A percentile compares a stretch with the other conserved stretches of the same genome.
Conservation (phyloP, 192 early-diverging fungal genomes). For the Coemansia guatemalensis region DNA sequence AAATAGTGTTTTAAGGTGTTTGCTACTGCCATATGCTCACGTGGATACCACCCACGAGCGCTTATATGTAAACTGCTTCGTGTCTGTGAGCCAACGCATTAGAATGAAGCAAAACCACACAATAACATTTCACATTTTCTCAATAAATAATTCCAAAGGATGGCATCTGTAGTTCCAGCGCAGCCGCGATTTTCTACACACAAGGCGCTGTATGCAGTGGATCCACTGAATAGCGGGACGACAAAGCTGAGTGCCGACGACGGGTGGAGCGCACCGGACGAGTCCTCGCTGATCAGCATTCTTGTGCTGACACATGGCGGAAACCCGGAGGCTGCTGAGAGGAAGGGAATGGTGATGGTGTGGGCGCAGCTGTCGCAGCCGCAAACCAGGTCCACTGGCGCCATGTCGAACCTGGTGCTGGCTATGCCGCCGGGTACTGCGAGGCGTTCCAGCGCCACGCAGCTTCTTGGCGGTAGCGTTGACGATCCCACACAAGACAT, state of each 20-base stretch:
- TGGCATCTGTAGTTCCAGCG: constrained; percentile 28
- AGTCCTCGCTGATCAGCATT: constrained; percentile 30
- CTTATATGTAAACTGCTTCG: too few species aligned
- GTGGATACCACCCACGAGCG: constrained; percentile 9
- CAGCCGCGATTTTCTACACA: constrained; percentile 31
- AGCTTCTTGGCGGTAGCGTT: constrained; percentile 27
- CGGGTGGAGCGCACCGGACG: constrained; percentile 12
- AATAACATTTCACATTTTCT: too few species aligned
- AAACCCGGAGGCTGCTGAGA: not conserved
- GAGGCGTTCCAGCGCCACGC: constrained; percentile 26
- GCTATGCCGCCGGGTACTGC: constrained; percentile 33
- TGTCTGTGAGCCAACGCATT: not conserved
- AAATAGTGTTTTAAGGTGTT: too few species aligned
- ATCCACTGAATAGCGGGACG: constrained; percentile 17
- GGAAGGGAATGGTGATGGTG: constrained; percentile 44
- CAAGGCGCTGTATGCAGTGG: constrained; percentile 34
- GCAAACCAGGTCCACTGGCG: not conserved
- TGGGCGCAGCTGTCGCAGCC: constrained; percentile 44
- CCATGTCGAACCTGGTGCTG: constrained; percentile 38
- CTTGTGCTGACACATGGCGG: constrained; percentile 32
- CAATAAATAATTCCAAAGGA: not conserved
- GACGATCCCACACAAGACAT: constrained; percentile 44
- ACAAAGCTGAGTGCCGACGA: constrained; percentile 3
- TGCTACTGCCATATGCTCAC: not conserved
- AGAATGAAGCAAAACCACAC: not conserved